phyloP scores from a whole-genome alignment of 352 stramenopile genomes.

The Pythium oligandrum region DNA sequence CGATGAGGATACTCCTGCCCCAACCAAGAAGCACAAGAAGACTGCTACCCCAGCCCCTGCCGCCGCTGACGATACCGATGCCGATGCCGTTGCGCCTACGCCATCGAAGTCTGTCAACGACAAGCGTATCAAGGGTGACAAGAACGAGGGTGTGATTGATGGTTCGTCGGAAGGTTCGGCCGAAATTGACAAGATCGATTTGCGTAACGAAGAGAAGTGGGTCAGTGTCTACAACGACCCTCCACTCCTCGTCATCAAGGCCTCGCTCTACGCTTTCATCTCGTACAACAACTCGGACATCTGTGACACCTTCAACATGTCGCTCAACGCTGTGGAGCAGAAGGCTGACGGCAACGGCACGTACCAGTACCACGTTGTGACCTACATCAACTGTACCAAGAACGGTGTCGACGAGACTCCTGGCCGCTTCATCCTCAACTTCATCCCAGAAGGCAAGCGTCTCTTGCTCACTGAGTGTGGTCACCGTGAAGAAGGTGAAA shows the following conservation, averaged over 20 bases:
- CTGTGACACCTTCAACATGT: constrained; percentile 86
- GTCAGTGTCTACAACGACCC: constrained; percentile 81
- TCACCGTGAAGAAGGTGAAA: constrained; percentile 77
- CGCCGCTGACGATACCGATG: neutral
- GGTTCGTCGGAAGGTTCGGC: constrained; percentile 67
- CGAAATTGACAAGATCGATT: constrained; percentile 84
- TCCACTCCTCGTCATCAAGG: constrained; percentile 76
- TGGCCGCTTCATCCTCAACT: constrained; percentile 80
- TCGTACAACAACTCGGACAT: constrained; percentile 80
- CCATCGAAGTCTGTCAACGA: constrained; percentile 24
- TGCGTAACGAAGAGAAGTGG: constrained; percentile 67
- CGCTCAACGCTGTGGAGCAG: constrained; percentile 78
- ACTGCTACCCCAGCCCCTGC: neutral
- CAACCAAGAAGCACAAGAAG: constrained; percentile 8
- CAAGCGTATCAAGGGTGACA: constrained; percentile 58
- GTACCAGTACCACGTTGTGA: constrained; percentile 79
- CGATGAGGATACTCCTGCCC: neutral
- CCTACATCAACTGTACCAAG: constrained; percentile 85
- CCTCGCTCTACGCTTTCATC: constrained; percentile 82
- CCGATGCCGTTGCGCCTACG: constrained; percentile 5
- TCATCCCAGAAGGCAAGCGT: constrained; percentile 74
- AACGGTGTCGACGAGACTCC: constrained; percentile 65
- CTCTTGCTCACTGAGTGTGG: constrained; percentile 77
- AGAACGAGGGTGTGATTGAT: constrained; percentile 77
- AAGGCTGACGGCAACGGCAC: constrained; percentile 66